Evolutionary conservation across 768 basidiomycete species (phyloP).

Genomic region (Fibroporia radiculosa): DNA sequence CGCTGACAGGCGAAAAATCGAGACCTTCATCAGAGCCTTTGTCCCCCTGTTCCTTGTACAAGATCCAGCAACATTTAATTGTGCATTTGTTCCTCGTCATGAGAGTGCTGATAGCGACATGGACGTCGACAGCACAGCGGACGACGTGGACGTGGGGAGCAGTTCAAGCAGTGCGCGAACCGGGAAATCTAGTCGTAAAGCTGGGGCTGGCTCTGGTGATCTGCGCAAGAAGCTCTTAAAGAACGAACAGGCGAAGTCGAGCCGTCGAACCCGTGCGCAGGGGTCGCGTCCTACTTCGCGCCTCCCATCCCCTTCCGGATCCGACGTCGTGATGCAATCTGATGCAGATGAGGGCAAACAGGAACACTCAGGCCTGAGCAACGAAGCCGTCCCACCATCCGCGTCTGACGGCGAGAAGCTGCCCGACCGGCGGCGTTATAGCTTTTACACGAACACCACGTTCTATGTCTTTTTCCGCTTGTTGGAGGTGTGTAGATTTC

Average conservation of each 20-base stretch:
- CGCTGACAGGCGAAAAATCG: slow-evolving; percentile 73
- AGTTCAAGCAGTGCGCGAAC: slow-evolving; percentile 26
- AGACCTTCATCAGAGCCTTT: slow-evolving; percentile 61
- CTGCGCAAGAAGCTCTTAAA: slow-evolving; percentile 75
- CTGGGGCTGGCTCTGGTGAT: slow-evolving; percentile 38
- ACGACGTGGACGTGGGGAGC: slow-evolving; percentile 29
- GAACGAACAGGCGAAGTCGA: slow-evolving; percentile 75
- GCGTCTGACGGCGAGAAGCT: slow-evolving; percentile 20
- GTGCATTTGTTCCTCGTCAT: slow-evolving; percentile 53
- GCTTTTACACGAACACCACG: slow-evolving; percentile 85
- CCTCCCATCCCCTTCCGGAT: slow-evolving; percentile 50
- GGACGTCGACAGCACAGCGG: slow-evolving; percentile 31
- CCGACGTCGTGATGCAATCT: slow-evolving; percentile 33
- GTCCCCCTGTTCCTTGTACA: slow-evolving; percentile 37
- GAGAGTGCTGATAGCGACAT: slow-evolving; percentile 50
- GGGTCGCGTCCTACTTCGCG: slow-evolving; percentile 51
- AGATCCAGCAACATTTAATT: slow-evolving; percentile 62
- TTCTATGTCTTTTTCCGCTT: slow-evolving; percentile 83
- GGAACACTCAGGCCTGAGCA: background rate
- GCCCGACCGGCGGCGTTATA: slow-evolving; percentile 37
- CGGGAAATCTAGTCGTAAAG: slow-evolving; percentile 32
- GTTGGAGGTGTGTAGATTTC: slow-evolving; percentile 58
- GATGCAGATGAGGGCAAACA: slow-evolving; percentile 22
- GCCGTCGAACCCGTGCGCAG: slow-evolving; percentile 51
- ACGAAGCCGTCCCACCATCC: background rate